A percentile compares a stretch with the other conserved stretches of the same genome.
These are phyloP conservation scores for Cryomyces antarcticus DNA, from an alignment of 495 filamentous ascomycete genomes.

Conservation along the genomic window DNA sequence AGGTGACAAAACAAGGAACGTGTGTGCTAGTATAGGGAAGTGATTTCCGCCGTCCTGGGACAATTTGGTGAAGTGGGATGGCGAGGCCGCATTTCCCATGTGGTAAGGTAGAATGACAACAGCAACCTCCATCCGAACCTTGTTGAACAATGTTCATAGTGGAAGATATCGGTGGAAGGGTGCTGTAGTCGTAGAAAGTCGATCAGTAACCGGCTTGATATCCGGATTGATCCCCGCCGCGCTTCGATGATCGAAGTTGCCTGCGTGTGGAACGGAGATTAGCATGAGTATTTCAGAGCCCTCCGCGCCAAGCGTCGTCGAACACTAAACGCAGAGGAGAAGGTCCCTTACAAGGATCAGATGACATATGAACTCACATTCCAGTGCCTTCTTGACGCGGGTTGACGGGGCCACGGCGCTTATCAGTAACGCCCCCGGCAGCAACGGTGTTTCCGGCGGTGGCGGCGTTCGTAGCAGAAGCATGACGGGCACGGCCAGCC, in stretches of 20 bases:
- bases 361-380: constrained; percentile 85
- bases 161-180: too few relatives aligned
- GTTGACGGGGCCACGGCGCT: constrained; percentile 18
- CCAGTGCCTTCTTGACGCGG: constrained; percentile 56
- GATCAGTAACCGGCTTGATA: too few relatives aligned
- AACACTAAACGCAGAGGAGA: constrained; percentile 73
- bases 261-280: constrained; percentile 14
- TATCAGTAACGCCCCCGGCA: constrained; percentile 27
- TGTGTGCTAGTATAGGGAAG: too few relatives aligned
- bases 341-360: constrained; percentile 89
- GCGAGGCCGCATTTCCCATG: constrained; percentile 17
- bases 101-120: not conserved
- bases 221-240: constrained; percentile 14
- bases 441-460: constrained; percentile 40
- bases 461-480: constrained; percentile 35
- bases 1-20: too few relatives aligned
- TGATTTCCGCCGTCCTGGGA: too few relatives aligned
- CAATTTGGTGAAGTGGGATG: constrained; percentile 4
- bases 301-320: constrained; percentile 60
- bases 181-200: too few relatives aligned
- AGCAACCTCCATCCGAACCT: too few relatives aligned
- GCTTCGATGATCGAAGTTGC: constrained; percentile 23
- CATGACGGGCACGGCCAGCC: constrained; percentile 37
- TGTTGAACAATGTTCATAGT: too few relatives aligned
- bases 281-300: constrained; percentile 25